A percentile compares a stretch with the other conserved stretches of the same genome.
Conservation (phyloP, 805 yeast species). For the Wickerhamiella lipophila region DNA sequence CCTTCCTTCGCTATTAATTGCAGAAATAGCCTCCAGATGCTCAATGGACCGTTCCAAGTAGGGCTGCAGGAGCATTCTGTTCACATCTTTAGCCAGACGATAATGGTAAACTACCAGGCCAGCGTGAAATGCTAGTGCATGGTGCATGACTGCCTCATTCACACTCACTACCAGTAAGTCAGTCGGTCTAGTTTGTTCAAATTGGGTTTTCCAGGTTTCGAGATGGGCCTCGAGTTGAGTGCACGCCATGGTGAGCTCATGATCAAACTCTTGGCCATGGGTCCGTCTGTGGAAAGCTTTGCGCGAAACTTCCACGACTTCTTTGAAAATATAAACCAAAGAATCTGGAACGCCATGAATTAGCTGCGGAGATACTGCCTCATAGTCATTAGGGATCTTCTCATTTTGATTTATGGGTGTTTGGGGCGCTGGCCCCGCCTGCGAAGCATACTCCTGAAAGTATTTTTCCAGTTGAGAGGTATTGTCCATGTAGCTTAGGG, state of each 20-base stretch:
- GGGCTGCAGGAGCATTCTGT: conserved; percentile 46
- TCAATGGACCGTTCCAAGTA: conserved; percentile 48
- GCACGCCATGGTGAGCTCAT: conserved; percentile 16
- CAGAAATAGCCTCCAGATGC: conserved; percentile 51
- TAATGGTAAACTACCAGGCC: conserved; percentile 60
- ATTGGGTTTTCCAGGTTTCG: conserved; percentile 59
- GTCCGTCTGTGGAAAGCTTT: conserved; percentile 41
- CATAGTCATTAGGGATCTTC: conserved; percentile 12
- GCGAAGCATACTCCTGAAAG: conserved; percentile 18
- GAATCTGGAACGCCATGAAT: conserved; percentile 79
- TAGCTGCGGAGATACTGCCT: conserved; percentile 50
- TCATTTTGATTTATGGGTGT: not conserved
- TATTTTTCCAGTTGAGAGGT: conserved; percentile 21
- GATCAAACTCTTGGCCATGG: conserved; percentile 13
- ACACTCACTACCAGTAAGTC: conserved; percentile 19
- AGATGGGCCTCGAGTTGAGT: conserved; percentile 39
- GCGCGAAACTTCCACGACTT: conserved; percentile 54
- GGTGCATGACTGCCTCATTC: conserved; percentile 66
- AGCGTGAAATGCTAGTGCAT: conserved; percentile 64
- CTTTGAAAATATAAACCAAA: conserved; percentile 55
- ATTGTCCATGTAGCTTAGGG: conserved; percentile 21
- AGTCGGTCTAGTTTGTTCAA: conserved; percentile 27
- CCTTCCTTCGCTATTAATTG: conserved; percentile 33
- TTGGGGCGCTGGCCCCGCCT: not conserved
- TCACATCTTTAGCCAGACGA: conserved; percentile 45